phyloP scores from a whole-genome alignment of 257 asterid species.

The Gardenia jasminoides region DNA sequence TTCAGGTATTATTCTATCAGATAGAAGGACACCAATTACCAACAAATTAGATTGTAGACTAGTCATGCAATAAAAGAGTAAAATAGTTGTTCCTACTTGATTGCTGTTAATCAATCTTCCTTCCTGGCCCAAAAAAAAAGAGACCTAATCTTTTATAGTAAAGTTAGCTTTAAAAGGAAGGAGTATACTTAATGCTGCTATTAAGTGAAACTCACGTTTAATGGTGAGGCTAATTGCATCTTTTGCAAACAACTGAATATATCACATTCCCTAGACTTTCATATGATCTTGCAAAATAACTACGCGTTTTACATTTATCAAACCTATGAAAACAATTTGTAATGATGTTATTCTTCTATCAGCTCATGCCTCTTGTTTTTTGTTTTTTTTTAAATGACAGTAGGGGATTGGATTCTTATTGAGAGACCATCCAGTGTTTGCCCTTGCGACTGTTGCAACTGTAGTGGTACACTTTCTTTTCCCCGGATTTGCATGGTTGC shows the following conservation, averaged over 20 bases:
- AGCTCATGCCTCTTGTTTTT: constrained; percentile 17
- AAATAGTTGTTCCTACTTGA: not conserved
- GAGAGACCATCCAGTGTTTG: constrained; percentile 75
- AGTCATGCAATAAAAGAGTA: not conserved
- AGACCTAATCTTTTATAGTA: not conserved
- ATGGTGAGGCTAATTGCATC: not conserved
- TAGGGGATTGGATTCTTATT: constrained; percentile 71
- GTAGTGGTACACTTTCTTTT: constrained; percentile 50
- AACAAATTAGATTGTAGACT: not conserved
- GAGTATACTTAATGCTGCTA: not conserved
- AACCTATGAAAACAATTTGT: not conserved
- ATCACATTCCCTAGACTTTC: not conserved
- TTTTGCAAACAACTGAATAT: not conserved
- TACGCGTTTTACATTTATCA: not conserved
- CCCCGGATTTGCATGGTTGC: not conserved
- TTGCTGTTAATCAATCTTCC: too few species aligned
- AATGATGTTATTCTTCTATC: not conserved
- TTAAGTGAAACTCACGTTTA: not conserved
- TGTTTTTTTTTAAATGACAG: constrained; percentile 41
- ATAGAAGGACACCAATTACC: not conserved
- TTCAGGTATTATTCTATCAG: constrained; percentile 49
- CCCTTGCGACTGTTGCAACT: constrained; percentile 82
- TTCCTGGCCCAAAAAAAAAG: too few species aligned
- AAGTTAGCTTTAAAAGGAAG: not conserved
- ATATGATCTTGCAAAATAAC: not conserved